These are phyloP conservation scores for Zygoascus bituminiphila DNA, from an alignment of 805 yeast genomes.

Conservation along the genomic window DNA sequence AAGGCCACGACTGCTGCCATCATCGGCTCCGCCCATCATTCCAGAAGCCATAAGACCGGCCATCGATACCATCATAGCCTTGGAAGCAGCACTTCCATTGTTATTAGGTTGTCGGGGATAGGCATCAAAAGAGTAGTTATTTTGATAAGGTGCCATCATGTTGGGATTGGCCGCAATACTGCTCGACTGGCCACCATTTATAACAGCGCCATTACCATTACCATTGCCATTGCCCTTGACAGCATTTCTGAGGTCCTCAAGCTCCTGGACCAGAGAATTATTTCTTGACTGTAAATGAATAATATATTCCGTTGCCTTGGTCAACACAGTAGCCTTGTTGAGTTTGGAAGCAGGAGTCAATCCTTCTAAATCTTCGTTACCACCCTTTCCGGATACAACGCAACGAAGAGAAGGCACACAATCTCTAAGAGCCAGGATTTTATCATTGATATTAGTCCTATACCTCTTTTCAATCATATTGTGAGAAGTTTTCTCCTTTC, in stretches of 20 bases:
- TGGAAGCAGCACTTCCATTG: slow-evolving; percentile 13
- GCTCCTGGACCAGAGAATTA: slow-evolving; percentile 41
- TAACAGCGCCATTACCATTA: not conserved
- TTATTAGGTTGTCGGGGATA: slow-evolving; percentile 3
- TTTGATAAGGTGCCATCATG: not conserved
- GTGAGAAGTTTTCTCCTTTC: slow-evolving; percentile 51
- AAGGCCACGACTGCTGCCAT: slow-evolving; percentile 23
- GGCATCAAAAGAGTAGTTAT: slow-evolving; percentile 1
- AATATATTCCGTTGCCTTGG: slow-evolving; percentile 76
- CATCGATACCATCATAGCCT: slow-evolving; percentile 30
- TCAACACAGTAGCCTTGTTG: slow-evolving; percentile 68
- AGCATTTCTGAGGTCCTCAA: slow-evolving; percentile 36
- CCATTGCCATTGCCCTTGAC: too few relatives aligned
- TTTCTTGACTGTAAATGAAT: slow-evolving; percentile 60
- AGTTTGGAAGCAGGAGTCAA: slow-evolving; percentile 65
- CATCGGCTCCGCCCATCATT: slow-evolving; percentile 18
- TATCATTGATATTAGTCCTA: slow-evolving; percentile 66
- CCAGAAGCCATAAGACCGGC: slow-evolving; percentile 31
- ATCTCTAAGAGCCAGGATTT: slow-evolving; percentile 59
- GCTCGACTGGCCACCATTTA: not conserved
- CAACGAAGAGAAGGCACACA: slow-evolving; percentile 72
- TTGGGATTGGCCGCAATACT: not conserved
- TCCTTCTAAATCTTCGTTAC: slow-evolving; percentile 57
- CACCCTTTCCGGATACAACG: slow-evolving; percentile 40
- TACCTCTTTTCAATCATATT: slow-evolving; percentile 77